These are phyloP conservation scores for Coemansia sp. DNA, from an alignment of 192 early-diverging fungal species.

Conservation along the genomic window DNA sequence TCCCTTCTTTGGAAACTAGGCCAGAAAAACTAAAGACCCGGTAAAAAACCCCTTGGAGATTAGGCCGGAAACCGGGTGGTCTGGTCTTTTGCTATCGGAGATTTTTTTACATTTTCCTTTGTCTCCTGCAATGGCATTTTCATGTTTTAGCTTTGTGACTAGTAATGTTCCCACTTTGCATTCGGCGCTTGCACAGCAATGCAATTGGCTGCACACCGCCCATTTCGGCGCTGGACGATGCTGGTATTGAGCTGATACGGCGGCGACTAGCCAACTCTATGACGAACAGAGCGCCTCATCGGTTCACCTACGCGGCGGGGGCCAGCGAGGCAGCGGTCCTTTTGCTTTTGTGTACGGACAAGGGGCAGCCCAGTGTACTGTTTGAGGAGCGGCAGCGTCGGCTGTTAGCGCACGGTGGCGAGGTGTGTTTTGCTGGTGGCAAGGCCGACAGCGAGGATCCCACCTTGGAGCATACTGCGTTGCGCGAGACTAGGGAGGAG, in stretches of 20 bases:
- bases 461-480: constrained; percentile 60
- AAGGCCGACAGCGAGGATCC: constrained; percentile 63
- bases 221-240: constrained; percentile 16
- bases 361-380: constrained; percentile 64
- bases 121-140: not conserved
- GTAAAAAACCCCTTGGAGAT: no score
- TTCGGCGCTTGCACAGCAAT: not conserved
- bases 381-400: constrained; percentile 71
- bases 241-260: constrained; percentile 6
- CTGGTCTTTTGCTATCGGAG: no score
- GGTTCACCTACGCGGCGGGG: constrained; percentile 8
- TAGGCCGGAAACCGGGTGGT: no score
- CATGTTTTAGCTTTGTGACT: no score
- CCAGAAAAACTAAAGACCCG: not conserved
- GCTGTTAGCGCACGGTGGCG: constrained; percentile 73
- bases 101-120: no score
- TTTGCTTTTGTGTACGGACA: constrained; percentile 62
- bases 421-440: constrained; percentile 80
- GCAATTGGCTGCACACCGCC: constrained; percentile 2
- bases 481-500: constrained; percentile 83
- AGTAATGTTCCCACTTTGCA: not conserved
- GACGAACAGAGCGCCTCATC: not conserved
- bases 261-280: constrained; percentile 22
- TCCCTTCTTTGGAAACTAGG: not conserved
- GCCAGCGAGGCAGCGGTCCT: constrained; percentile 35